phyloP scores from a whole-genome alignment of 164 flowering plant genomes.

The Liriodendron chinense region DNA sequence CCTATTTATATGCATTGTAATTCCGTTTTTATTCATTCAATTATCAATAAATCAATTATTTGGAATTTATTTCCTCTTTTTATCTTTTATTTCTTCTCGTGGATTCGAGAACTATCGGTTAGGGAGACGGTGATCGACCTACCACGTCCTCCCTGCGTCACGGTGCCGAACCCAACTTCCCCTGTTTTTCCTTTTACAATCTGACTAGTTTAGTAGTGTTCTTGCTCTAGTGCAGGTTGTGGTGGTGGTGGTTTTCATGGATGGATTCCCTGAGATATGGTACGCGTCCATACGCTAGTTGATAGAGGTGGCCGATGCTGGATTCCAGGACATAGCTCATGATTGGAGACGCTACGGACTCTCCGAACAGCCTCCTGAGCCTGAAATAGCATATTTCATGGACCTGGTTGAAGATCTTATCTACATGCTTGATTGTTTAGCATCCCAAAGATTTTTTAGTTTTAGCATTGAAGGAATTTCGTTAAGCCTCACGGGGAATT shows the following conservation, averaged over 20 bases:
- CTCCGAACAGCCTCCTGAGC: conserved; percentile 46
- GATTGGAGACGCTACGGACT: conserved; percentile 61
- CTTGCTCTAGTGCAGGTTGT: conserved; percentile 10
- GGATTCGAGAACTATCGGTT: too few species aligned
- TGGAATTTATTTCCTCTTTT: too few species aligned
- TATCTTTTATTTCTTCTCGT: too few species aligned
- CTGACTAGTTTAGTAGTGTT: not conserved
- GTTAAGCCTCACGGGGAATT: too few species aligned
- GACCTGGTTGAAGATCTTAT: conserved; percentile 30
- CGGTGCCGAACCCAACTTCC: too few species aligned
- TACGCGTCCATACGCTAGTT: conserved; percentile 64
- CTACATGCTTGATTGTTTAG: conserved; percentile 20
- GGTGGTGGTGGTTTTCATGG: conserved; percentile 21
- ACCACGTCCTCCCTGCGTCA: too few species aligned
- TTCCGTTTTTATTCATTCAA: too few species aligned
- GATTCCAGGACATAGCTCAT: conserved; percentile 44
- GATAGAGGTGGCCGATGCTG: conserved; percentile 43
- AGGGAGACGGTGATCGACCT: too few species aligned
- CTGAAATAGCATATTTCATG: conserved; percentile 27
- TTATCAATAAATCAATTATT: too few species aligned
- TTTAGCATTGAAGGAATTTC: conserved; percentile 34
- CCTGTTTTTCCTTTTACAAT: not conserved
- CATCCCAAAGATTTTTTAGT: conserved; percentile 24
- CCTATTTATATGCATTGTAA: too few species aligned
- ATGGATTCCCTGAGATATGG: conserved; percentile 51